Evolutionary conservation across 2,329 filamentous ascomycete species (phyloP).

Genomic region (Stagonosporopsis rhizophila): DNA sequence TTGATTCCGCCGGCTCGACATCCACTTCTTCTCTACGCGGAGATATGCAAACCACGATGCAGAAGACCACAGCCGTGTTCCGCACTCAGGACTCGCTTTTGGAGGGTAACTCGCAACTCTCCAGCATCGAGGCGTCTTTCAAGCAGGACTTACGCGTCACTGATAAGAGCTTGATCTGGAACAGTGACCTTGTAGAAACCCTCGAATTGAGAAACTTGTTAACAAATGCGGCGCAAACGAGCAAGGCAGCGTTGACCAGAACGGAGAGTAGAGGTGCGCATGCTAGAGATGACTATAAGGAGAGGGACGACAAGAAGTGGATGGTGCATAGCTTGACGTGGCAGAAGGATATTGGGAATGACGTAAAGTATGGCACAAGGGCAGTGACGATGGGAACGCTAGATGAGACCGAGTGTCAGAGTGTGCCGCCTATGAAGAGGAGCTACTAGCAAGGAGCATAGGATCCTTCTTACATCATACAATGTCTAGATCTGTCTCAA

Average conservation of each 20-base stretch:
- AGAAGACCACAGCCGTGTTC: constrained; percentile 56
- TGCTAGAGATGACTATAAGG: constrained; percentile 56
- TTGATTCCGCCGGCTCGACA: constrained; percentile 47
- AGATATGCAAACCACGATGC: constrained; percentile 57
- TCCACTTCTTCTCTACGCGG: constrained; percentile 49
- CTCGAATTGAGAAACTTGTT: constrained; percentile 57
- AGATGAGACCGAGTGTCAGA: constrained; percentile 54
- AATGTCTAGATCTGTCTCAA: neutral
- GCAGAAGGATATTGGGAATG: constrained; percentile 50
- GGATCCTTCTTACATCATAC: neutral
- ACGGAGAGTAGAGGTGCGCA: constrained; percentile 57
- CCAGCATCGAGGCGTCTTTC: constrained; percentile 49
- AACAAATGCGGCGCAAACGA: constrained; percentile 57
- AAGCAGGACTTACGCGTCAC: constrained; percentile 46
- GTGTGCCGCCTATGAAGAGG: constrained; percentile 47
- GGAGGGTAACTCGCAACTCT: constrained; percentile 44
- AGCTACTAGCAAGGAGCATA: constrained; percentile 33
- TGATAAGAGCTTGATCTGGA: constrained; percentile 59
- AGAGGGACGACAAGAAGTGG: constrained; percentile 53
- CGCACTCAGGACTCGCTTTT: constrained; percentile 50
- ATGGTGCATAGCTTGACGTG: constrained; percentile 59
- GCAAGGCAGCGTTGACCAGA: constrained; percentile 52
- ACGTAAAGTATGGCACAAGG: constrained; percentile 53
- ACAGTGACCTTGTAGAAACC: constrained; percentile 57
- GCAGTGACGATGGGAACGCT: constrained; percentile 53